phyloP scores from a whole-genome alignment of 257 asterid species.

The Solanum ossicruentum region DNA sequence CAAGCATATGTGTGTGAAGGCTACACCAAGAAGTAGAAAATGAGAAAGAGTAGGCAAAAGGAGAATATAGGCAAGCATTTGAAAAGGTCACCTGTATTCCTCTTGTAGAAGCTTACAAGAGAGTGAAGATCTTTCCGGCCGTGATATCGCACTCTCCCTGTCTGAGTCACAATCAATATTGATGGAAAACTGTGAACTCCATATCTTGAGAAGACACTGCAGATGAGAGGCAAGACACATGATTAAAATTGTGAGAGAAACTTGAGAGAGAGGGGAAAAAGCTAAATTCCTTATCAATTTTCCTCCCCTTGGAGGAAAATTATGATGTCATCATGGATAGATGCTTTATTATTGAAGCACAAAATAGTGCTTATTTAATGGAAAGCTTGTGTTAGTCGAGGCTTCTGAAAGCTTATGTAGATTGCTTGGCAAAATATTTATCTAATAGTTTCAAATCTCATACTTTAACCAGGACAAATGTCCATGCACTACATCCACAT shows the following conservation, averaged over 20 bases:
- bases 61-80: background rate
- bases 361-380: background rate
- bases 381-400: background rate
- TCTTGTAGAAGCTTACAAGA: slow-evolving; percentile 28
- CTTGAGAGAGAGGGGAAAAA: background rate
- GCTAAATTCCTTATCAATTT: background rate
- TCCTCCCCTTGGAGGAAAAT: background rate
- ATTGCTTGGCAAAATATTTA: background rate
- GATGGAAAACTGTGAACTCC: slow-evolving; percentile 55
- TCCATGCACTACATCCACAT: background rate
- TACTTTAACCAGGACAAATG: background rate
- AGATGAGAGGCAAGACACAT: background rate
- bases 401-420: background rate
- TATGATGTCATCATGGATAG: background rate
- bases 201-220: slow-evolving; percentile 48
- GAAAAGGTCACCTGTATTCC: slow-evolving; percentile 32
- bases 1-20: background rate
- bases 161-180: slow-evolving; percentile 26
- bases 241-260: background rate
- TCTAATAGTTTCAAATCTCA: background rate
- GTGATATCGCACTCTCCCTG: slow-evolving; percentile 19
- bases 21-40: background rate
- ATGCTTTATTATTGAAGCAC: background rate
- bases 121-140: slow-evolving; percentile 39
- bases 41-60: background rate